A percentile compares a stretch with the other conserved stretches of the same genome.
phyloP scores from a whole-genome alignment of 192 early-diverging fungal species.

The Pilaira anomala region DNA sequence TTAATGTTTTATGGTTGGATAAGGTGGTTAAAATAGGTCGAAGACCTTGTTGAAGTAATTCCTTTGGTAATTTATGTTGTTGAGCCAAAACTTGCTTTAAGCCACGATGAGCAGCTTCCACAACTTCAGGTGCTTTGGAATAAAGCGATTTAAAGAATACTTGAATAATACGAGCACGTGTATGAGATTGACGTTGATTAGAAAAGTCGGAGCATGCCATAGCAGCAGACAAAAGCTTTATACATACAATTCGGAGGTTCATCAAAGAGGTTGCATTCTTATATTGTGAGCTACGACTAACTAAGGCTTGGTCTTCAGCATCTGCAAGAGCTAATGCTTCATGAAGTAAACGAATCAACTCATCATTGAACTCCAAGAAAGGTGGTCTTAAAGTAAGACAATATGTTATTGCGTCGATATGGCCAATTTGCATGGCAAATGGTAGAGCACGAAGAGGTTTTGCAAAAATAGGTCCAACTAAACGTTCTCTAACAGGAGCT shows the following conservation, averaged over 20 bases:
- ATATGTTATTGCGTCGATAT: slow-evolving; percentile 98
- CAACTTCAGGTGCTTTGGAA: slow-evolving; percentile 89
- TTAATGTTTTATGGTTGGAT: slow-evolving; percentile 90
- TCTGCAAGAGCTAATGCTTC: slow-evolving; percentile 94
- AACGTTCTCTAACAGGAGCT: slow-evolving; percentile 74
- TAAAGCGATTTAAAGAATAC: slow-evolving; percentile 99
- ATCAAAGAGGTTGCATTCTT: slow-evolving; percentile 80
- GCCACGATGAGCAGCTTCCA: slow-evolving; percentile 91
- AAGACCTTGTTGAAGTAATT: slow-evolving; percentile 92
- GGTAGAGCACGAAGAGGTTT: slow-evolving; percentile 96
- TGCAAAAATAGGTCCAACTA: slow-evolving; percentile 91
- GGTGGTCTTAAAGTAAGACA: slow-evolving; percentile 86
- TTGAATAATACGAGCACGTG: slow-evolving; percentile 85
- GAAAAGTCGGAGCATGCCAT: slow-evolving; percentile 88
- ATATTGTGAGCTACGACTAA: slow-evolving; percentile 75
- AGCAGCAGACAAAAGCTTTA: slow-evolving; percentile 91
- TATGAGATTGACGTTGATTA: slow-evolving; percentile 67
- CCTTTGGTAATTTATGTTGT: slow-evolving; percentile 90
- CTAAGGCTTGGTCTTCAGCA: slow-evolving; percentile 95
- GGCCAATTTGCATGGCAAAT: slow-evolving; percentile 95
- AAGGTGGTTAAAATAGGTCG: slow-evolving; percentile 94
- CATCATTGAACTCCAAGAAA: slow-evolving; percentile 87
- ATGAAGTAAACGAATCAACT: slow-evolving; percentile 81
- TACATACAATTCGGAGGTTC: slow-evolving; percentile 92
- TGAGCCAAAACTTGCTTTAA: slow-evolving; percentile 74